phyloP scores from a whole-genome alignment of 768 basidiomycete species.

The Dioszegia aurantiaca region DNA sequence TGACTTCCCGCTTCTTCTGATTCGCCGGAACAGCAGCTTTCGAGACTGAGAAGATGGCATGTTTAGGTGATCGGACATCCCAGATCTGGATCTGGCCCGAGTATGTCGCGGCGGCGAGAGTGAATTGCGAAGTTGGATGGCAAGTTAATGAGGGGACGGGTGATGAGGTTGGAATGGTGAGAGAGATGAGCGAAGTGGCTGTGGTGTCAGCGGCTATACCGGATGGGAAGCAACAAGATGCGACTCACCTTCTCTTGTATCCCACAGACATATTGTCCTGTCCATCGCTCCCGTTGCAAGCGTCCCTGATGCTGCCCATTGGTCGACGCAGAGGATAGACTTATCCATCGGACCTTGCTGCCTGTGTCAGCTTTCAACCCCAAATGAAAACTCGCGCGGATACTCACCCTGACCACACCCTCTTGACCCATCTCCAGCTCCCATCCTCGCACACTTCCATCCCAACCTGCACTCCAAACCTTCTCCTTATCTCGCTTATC shows the following conservation, averaged over 20 bases:
- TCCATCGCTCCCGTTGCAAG: conserved; percentile 55
- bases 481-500: conserved; percentile 46
- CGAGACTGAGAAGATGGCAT: conserved; percentile 53
- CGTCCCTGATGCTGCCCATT: conserved; percentile 47
- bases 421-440: conserved; percentile 67
- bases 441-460: conserved; percentile 86
- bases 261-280: conserved; percentile 55
- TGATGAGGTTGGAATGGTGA: conserved; percentile 51
- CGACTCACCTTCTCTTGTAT: conserved; percentile 50
- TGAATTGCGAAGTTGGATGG: conserved; percentile 54
- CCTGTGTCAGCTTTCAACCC: neutral
- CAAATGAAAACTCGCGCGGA: conserved; percentile 14
- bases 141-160: conserved; percentile 52
- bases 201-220: conserved; percentile 14
- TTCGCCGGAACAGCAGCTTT: conserved; percentile 25
- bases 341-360: conserved; percentile 54
- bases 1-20: conserved; percentile 31
- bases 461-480: conserved; percentile 68
- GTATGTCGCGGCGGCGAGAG: conserved; percentile 53
- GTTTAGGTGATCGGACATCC: conserved; percentile 55
- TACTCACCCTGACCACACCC: conserved; percentile 48
- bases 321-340: conserved; percentile 52
- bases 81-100: conserved; percentile 54
- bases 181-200: conserved; percentile 53
- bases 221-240: neutral